Evolutionary conservation across 495 filamentous ascomycete genomes (phyloP), one percentile per base, ranked within the genome.

Genomic region (Aspergillus cavernicola): DNA sequence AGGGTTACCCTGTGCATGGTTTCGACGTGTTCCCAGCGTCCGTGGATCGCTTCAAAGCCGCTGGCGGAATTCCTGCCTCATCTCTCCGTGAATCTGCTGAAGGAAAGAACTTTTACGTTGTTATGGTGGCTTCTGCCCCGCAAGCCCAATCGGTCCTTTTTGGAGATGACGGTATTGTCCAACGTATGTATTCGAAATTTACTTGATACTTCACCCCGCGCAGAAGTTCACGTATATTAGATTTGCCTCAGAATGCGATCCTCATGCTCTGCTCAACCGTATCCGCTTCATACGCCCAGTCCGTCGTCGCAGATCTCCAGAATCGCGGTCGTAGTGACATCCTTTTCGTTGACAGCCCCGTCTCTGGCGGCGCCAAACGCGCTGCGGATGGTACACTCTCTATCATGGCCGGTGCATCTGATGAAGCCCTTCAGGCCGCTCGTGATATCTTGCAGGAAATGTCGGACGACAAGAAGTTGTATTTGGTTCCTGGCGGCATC

Each of bases 231-330:
- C 49, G 6, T 6, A 6, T 33, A 16, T 39, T 64, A 59, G 70
- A 66, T 3, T 71, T 91, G 7, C 78, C 81, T 12, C 58, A 74
- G 29, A 78, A 80, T 35, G 82, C 83, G 3, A 80, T 77, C 9
- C 72, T 91, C 40, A 72, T 91, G 33, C 79, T 91, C 40, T 87
- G 83, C 69, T 90, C 85, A 10, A 93, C 88, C 3, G 87, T 89
- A 8, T 74, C 88, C 2, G 83, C 85, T 26, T 78, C 77, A 20
- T 85, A 89, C 59, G 79, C 83, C 4, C 73, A 82, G 39, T 77
- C 77, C 20, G 77, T 92, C 13, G 67, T 80, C 36, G 58, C 69
- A 12, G 70, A 83, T 53, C 69, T 92, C 3, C 64, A 70, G 36
- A 66, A 71, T 18, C 55, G 70, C 32, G 80, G 79, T 19, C 76